phyloP scores from a whole-genome alignment of 345 rosid species.

The Boechera divaricarpa region DNA sequence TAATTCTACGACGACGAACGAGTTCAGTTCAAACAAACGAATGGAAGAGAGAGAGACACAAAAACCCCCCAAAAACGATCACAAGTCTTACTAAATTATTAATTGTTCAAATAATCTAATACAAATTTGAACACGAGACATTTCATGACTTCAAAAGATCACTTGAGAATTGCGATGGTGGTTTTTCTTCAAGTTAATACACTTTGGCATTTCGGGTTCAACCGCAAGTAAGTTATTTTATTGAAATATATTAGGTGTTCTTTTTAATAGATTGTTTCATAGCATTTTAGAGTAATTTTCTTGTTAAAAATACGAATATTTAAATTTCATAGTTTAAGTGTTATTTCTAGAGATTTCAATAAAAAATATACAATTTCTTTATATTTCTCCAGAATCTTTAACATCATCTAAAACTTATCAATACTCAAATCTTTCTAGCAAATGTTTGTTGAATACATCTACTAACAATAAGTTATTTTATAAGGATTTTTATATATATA shows the following conservation, averaged over 20 bases:
- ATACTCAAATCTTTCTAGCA: not conserved
- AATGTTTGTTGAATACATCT: not conserved
- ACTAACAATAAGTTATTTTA: not conserved
- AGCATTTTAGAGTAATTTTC: not conserved
- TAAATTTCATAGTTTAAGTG: not conserved
- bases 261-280: no score
- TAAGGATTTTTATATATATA: not conserved
- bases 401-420: not conserved
- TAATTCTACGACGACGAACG: not conserved
- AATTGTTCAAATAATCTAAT: not conserved
- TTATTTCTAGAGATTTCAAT: not conserved
- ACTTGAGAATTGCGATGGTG: not conserved
- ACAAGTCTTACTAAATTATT: no score
- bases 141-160: not conserved
- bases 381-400: not conserved
- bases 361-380: not conserved
- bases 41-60: not conserved
- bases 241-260: no score
- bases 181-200: not conserved
- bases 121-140: no score
- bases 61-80: no score
- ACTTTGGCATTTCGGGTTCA: conserved; percentile 1
- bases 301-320: not conserved
- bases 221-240: not conserved
- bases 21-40: not conserved